Evolutionary conservation across 2,329 filamentous ascomycete species (phyloP).

Genomic region (Xylaria sp.): DNA sequence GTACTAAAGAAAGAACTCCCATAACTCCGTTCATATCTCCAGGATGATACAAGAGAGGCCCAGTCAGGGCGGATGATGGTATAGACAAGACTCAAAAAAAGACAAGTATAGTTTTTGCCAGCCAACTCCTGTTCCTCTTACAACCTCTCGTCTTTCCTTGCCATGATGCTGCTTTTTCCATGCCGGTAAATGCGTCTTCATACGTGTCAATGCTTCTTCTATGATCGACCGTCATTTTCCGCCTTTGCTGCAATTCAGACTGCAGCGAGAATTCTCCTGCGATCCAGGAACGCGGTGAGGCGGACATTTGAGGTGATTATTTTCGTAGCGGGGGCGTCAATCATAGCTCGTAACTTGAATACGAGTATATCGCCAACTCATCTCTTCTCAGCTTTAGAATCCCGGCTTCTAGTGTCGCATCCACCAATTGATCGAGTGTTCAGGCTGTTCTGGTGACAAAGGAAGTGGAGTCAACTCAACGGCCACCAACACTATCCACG

Average conservation of each 20-base stretch:
- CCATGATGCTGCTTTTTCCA: slow-evolving; percentile 39
- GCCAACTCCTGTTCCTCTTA: slow-evolving; percentile 42
- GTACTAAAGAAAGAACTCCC: neutral
- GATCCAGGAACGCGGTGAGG: slow-evolving; percentile 23
- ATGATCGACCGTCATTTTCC: slow-evolving; percentile 31
- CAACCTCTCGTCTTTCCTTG: slow-evolving; percentile 32
- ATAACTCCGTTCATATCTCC: slow-evolving; percentile 28
- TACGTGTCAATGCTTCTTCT: slow-evolving; percentile 35
- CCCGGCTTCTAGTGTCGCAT: slow-evolving; percentile 16
- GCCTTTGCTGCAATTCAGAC: slow-evolving; percentile 18
- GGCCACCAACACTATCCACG: slow-evolving; percentile 48
- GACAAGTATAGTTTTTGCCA: slow-evolving; percentile 38
- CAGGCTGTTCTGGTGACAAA: slow-evolving; percentile 14
- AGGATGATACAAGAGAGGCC: slow-evolving; percentile 31
- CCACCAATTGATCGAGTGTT: slow-evolving; percentile 19
- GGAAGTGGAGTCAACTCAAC: slow-evolving; percentile 38
- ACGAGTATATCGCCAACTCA: slow-evolving; percentile 23
- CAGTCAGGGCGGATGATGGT: slow-evolving; percentile 29
- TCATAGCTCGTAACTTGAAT: slow-evolving; percentile 30
- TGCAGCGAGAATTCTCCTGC: slow-evolving; percentile 24
- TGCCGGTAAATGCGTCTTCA: slow-evolving; percentile 40
- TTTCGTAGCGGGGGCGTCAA: slow-evolving; percentile 29
- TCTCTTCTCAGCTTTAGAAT: slow-evolving; percentile 28
- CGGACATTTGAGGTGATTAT: slow-evolving; percentile 32
- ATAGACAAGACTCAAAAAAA: slow-evolving; percentile 42